These are phyloP conservation scores for Saccharomycopsis babjevae DNA, from an alignment of 805 yeast genomes.

Conservation along the genomic window DNA sequence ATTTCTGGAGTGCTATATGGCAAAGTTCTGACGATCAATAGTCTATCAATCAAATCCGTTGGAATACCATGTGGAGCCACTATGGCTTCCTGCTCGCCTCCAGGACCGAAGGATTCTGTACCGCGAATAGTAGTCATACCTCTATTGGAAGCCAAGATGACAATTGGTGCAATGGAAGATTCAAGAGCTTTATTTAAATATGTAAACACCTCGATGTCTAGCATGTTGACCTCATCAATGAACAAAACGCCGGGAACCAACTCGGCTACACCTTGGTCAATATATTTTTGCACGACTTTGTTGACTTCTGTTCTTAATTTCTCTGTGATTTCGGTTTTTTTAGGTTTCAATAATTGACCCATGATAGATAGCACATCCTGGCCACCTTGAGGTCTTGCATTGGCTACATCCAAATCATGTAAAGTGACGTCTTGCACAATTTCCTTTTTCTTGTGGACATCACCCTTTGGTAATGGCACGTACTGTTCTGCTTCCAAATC, in stretches of 20 bases:
- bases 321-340: constrained; percentile 94
- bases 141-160: constrained; percentile 90
- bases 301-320: constrained; percentile 89
- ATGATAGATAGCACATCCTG: constrained; percentile 92
- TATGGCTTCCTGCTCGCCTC: constrained; percentile 28
- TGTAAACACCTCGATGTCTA: constrained; percentile 94
- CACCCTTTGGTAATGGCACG: constrained; percentile 97
- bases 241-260: constrained; percentile 95
- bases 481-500: constrained; percentile 98
- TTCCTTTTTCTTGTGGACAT: constrained; percentile 95
- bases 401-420: constrained; percentile 94
- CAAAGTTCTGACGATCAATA: constrained; percentile 83
- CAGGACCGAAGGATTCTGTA: constrained; percentile 28
- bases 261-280: constrained; percentile 97
- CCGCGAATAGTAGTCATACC: constrained; percentile 91
- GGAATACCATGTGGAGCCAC: constrained; percentile 96
- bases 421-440: constrained; percentile 95
- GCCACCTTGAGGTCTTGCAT: constrained; percentile 94
- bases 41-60: constrained; percentile 83
- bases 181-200: constrained; percentile 91
- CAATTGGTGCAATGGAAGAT: constrained; percentile 85
- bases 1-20: constrained; percentile 84
- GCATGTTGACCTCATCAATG: constrained; percentile 97
- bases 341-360: constrained; percentile 94
- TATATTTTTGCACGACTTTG: constrained; percentile 90